phyloP scores from a whole-genome alignment of 805 yeast genomes.

The Yarrowia deformans region DNA sequence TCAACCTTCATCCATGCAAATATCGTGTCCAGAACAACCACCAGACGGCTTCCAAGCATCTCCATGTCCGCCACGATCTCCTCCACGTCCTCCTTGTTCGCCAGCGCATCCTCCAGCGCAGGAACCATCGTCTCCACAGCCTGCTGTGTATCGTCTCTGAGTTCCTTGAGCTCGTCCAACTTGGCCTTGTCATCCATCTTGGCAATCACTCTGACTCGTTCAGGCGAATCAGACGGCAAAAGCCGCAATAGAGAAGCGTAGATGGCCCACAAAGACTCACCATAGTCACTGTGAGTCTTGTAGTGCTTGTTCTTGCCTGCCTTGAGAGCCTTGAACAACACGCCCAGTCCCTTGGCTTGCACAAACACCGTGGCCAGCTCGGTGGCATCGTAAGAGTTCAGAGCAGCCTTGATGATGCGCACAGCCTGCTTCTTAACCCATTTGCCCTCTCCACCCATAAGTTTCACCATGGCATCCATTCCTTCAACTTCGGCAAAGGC shows the following conservation, averaged over 20 bases:
- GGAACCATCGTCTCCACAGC: constrained; percentile 6
- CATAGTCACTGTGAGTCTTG: neutral
- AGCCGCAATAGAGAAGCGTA: constrained; percentile 19
- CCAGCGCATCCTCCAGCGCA: neutral
- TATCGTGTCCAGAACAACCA: constrained; percentile 28
- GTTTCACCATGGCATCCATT: constrained; percentile 22
- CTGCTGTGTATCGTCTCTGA: constrained; percentile 14
- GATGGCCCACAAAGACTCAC: constrained; percentile 17
- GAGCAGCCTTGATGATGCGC: neutral
- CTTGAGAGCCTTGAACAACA: constrained; percentile 16
- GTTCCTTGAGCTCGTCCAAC: constrained; percentile 5
- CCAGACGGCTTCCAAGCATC: constrained; percentile 8
- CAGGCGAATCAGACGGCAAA: constrained; percentile 29
- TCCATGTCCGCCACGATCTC: constrained; percentile 19
- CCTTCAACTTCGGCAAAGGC: constrained; percentile 25
- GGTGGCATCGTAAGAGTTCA: constrained; percentile 11
- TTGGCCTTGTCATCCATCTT: constrained; percentile 11
- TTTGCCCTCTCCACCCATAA: constrained; percentile 20
- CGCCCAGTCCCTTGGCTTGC: constrained; percentile 27
- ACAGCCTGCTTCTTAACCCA: constrained; percentile 22
- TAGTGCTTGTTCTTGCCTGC: constrained; percentile 27
- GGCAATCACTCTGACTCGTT: constrained; percentile 25
- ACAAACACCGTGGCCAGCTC: constrained; percentile 29
- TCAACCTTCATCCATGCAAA: constrained; percentile 35
- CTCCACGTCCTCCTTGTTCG: constrained; percentile 3